A percentile compares a stretch with the other conserved stretches of the same genome.
Evolutionary conservation across 2,329 filamentous ascomycete species (phyloP).

Genomic region (Rhexocercosporidium sp.): DNA sequence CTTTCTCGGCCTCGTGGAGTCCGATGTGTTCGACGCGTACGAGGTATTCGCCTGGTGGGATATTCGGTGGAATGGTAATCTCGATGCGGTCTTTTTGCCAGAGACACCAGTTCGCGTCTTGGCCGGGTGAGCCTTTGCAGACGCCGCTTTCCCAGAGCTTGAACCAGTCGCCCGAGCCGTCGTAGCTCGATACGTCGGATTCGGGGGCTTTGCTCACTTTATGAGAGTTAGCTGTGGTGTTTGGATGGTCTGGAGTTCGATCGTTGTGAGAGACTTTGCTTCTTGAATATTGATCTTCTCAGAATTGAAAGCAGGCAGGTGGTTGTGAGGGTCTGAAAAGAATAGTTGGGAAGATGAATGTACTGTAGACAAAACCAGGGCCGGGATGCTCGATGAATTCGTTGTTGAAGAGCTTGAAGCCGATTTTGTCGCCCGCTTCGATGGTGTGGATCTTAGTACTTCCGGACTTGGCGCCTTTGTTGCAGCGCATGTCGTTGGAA

Average conservation of each 20-base stretch:
- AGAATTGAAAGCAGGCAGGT: no score
- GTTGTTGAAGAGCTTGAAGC: constrained; percentile 3
- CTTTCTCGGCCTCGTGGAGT: neutral
- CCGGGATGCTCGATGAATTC: neutral
- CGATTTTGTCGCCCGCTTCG: neutral
- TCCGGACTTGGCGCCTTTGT: neutral
- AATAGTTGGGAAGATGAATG: no score
- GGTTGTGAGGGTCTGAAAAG: no score
- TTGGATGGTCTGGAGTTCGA: no score
- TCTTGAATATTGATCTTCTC: no score
- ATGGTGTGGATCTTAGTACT: neutral
- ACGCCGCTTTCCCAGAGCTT: neutral
- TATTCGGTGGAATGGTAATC: neutral
- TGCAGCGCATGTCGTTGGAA: neutral
- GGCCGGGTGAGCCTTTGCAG: neutral
- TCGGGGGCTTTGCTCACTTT: neutral
- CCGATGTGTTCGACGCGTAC: neutral
- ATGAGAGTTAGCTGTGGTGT: no score
- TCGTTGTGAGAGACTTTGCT: no score
- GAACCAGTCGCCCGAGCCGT: neutral
- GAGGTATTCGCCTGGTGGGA: neutral
- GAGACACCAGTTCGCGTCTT: neutral
- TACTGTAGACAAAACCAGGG: neutral
- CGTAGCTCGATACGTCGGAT: neutral
- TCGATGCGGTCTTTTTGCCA: neutral